Evolutionary conservation across 805 yeast species (phyloP).

Genomic region (Spathaspora girioi): DNA sequence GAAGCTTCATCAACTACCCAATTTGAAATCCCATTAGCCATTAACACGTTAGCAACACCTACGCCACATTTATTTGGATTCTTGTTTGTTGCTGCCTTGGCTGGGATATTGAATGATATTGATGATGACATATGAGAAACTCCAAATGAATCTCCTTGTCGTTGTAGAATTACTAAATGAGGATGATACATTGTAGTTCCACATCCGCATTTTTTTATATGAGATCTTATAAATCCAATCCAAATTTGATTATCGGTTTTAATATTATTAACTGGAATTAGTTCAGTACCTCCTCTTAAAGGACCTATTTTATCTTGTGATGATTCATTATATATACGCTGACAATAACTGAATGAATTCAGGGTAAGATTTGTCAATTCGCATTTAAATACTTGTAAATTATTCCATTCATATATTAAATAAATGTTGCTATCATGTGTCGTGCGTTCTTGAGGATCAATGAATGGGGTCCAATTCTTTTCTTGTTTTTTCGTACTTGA

Average conservation of each 20-base stretch:
- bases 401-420: constrained; percentile 31
- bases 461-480: constrained; percentile 42
- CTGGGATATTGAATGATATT: constrained; percentile 27
- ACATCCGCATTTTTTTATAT: constrained; percentile 35
- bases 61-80: constrained; percentile 18
- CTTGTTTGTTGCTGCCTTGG: constrained; percentile 21
- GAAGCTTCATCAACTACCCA: constrained; percentile 13
- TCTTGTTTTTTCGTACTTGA: constrained; percentile 7
- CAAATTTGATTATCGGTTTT: constrained; percentile 24
- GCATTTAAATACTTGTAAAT: constrained; percentile 26
- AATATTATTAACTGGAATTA: constrained; percentile 20
- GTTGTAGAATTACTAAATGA: constrained; percentile 29
- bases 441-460: constrained; percentile 21
- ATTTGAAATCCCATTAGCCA: constrained; percentile 31
- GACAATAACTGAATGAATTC: constrained; percentile 4
- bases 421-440: constrained; percentile 25
- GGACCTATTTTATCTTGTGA: constrained; percentile 23
- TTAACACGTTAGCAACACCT: constrained; percentile 24
- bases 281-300: constrained; percentile 34
- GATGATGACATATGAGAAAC: constrained; percentile 30
- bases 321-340: constrained; percentile 1
- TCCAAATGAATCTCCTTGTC: constrained; percentile 14
- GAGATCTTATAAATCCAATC: constrained; percentile 40
- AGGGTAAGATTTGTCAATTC: constrained; percentile 11
- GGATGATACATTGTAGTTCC: constrained; percentile 36